Conservation (phyloP, 169 alveolate species). For the Perkinsus olseni region DNA sequence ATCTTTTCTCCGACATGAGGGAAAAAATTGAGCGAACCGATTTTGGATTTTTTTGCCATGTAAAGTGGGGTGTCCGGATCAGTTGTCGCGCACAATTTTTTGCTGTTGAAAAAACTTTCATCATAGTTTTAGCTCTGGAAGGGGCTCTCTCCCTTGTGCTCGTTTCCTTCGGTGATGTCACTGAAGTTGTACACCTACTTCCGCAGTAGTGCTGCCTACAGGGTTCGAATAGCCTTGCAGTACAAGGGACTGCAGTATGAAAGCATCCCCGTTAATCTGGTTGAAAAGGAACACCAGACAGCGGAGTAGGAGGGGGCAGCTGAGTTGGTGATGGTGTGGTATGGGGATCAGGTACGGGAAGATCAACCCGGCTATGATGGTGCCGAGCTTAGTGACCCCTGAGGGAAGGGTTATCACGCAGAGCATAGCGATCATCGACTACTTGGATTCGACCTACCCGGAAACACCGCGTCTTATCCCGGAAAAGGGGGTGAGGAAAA, state of each 20-base stretch:
- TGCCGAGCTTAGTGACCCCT: neutral
- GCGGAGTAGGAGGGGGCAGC: neutral
- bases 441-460: neutral
- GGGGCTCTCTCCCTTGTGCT: no score
- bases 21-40: no score
- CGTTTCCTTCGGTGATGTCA: no score
- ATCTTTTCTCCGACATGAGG: no score
- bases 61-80: no score
- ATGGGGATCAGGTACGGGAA: neutral
- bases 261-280: neutral
- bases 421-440: neutral
- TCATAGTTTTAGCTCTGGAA: no score
- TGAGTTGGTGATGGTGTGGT: neutral
- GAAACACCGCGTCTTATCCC: neutral
- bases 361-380: neutral
- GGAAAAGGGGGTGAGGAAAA: neutral
- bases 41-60: no score
- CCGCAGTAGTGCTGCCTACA: neutral
- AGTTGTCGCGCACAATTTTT: no score
- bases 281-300: neutral
- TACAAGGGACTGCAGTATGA: neutral
- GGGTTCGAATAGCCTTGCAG: neutral
- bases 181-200: neutral
- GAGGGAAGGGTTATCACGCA: neutral
- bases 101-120: no score